Conservation (phyloP, 441 rosid genomes). For the Erysimum cheiri region DNA sequence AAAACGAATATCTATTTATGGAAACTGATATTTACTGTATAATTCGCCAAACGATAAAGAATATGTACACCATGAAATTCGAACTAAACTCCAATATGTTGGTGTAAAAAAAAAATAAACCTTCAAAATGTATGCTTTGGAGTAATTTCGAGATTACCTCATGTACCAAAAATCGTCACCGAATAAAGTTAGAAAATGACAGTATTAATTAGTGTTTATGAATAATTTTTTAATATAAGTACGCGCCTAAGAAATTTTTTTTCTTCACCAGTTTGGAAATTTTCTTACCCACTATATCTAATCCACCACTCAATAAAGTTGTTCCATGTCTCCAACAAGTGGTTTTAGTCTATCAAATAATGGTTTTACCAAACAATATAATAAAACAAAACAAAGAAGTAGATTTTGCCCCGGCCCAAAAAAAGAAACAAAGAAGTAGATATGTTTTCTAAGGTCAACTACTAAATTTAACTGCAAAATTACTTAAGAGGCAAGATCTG, state of each 20-base stretch:
- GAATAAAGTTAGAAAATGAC: conserved; percentile 12
- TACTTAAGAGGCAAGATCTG: background rate
- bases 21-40: background rate
- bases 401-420: no score
- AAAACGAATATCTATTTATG: no score
- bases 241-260: background rate
- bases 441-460: background rate
- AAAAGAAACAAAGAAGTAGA: no score
- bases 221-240: background rate
- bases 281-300: conserved; percentile 37
- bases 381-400: background rate
- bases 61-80: background rate
- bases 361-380: background rate
- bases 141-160: background rate
- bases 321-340: conserved; percentile 21
- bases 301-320: conserved; percentile 17
- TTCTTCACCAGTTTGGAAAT: conserved; percentile 19
- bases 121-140: background rate
- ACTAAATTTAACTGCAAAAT: background rate
- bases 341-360: background rate
- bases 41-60: background rate
- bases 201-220: conserved; percentile 4
- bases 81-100: background rate
- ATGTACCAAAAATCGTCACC: conserved; percentile 1
- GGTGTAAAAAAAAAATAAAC: background rate